These are phyloP conservation scores for Adiantum capillusveneris DNA, from an alignment of 75 land plant species.

Conservation along the genomic window DNA sequence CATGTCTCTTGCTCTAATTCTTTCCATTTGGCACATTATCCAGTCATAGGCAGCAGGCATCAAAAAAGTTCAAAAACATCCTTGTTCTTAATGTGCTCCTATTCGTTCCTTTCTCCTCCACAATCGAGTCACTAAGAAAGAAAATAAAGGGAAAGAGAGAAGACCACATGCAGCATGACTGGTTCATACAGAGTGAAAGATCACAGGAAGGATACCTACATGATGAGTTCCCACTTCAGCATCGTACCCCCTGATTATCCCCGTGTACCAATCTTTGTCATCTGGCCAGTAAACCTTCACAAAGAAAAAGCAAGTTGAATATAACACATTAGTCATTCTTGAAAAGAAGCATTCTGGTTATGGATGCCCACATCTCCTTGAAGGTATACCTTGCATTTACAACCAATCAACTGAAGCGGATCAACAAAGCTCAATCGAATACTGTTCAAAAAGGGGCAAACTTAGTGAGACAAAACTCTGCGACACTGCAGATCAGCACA, in stretches of 20 bases:
- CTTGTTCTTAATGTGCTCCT: no score
- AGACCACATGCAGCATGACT: no score
- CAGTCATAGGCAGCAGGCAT: no score
- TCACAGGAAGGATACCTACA: conserved; percentile 22
- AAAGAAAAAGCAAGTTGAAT: not conserved
- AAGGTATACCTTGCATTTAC: conserved; percentile 30
- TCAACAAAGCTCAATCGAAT: conserved; percentile 22
- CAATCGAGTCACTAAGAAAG: not conserved
- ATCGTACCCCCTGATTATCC: conserved; percentile 40
- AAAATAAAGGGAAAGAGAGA: no score
- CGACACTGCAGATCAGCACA: not conserved
- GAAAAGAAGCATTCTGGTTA: not conserved
- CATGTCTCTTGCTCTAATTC: no score
- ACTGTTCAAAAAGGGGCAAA: conserved; percentile 5
- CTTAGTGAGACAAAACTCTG: not conserved
- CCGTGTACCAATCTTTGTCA: conserved; percentile 70
- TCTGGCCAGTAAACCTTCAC: conserved; percentile 67
- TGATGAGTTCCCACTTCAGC: conserved; percentile 37
- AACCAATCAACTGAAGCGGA: conserved; percentile 42
- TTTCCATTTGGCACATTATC: no score
- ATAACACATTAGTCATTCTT: not conserved
- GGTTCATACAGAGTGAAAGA: no score
- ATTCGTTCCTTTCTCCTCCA: no score
- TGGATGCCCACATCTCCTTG: conserved; percentile 4
- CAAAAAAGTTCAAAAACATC: no score